Base-by-base conservation (phyloP, 73 alveolate species). In the Paramecium octaurelia region DNA sequence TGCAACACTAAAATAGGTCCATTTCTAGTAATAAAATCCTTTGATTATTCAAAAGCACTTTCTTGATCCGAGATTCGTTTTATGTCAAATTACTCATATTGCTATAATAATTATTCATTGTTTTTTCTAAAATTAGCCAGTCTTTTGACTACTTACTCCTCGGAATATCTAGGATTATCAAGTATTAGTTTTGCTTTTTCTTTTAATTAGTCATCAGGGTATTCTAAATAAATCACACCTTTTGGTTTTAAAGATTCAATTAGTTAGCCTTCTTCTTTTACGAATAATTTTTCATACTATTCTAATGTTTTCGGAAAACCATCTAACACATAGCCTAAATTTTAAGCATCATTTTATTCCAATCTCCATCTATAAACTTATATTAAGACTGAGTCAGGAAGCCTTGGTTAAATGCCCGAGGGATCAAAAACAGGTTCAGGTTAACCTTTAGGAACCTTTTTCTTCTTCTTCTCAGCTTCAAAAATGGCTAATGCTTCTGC, bases 271-370 rank as follows among this genome's bases (percentile, higher is more conserved):
- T 89, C 94, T n/a, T 58, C 94, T 46, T 69, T 71, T 43, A 40
- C 85, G 57, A 92, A 94, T 35, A 94, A 36, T 29, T 89, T 43
- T 34, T 85, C 21, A 42, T 95, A 95, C 70, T 94, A 75, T 44
- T 92, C 94, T 42, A 68, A 57, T 21, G 93, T 88, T 50, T 94
- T 94, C 4, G 95, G 95, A 80, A 84, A 92, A 46, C 94, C 94
- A 48, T 94, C 97, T 23, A 88, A 77, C 43, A 94, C 89, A 46
- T 85, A 85, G 10, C 97, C 97, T 59, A 85, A 83, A 46, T 86
- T 92, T 48, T 89, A 44, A 4, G 92, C 86, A 44, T 89, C 94
- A 8, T 70, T 89, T 89, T 89, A 44, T 4, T 89, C 70, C n/a
- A 89, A 34, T 31, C 94, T 77, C 94, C 94, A 89, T 29, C 35